Conservation (phyloP, 495 filamentous ascomycete species). For the Pseudoneurospora amorphoporcata region DNA sequence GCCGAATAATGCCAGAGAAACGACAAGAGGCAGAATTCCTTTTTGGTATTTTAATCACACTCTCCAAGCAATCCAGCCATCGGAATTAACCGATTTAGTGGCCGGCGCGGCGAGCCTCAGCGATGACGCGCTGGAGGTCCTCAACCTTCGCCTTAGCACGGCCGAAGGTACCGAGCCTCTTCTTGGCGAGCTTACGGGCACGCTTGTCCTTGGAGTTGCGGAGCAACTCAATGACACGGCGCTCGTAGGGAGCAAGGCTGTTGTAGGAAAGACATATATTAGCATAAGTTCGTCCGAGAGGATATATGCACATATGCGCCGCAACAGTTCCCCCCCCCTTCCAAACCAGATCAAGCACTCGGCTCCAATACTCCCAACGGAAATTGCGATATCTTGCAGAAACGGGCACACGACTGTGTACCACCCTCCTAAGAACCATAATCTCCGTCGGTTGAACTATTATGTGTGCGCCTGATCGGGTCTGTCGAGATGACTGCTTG, state of each 20-base stretch:
- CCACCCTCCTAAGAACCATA: neutral
- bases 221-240: slow-evolving; percentile 95
- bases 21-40: slow-evolving; percentile 12
- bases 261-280: slow-evolving; percentile 10
- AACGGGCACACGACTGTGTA: neutral
- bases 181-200: slow-evolving; percentile 98
- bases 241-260: slow-evolving; percentile 86
- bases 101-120: slow-evolving; percentile 73
- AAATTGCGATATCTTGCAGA: neutral
- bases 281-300: neutral
- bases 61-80: neutral
- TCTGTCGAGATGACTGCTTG: neutral
- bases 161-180: slow-evolving; percentile 95
- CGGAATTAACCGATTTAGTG: slow-evolving; percentile 48
- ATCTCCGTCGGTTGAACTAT: neutral
- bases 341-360: neutral
- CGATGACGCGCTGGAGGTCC: slow-evolving; percentile 93
- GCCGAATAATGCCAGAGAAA: slow-evolving; percentile 11
- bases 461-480: neutral
- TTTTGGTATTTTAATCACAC: slow-evolving; percentile 4
- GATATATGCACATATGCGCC: neutral
- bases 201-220: slow-evolving; percentile 99
- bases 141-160: slow-evolving; percentile 99
- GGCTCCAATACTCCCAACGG: neutral
- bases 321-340: neutral